These are phyloP conservation scores for Lachnellula arida DNA, from an alignment of 2,329 filamentous ascomycete genomes.

Conservation along the genomic window DNA sequence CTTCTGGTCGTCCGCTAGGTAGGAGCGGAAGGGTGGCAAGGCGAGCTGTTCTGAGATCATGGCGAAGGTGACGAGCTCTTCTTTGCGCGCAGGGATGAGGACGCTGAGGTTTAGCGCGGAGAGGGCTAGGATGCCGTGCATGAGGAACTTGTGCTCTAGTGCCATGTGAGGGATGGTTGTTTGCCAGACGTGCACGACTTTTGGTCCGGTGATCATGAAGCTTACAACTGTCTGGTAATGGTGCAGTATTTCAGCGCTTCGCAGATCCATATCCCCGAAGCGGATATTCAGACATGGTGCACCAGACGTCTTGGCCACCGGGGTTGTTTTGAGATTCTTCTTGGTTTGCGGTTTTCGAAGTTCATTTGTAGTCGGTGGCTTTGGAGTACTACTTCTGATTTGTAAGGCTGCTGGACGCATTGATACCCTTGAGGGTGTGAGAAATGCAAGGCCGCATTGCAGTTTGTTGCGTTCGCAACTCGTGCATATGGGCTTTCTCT, in stretches of 20 bases:
- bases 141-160: constrained; percentile 13
- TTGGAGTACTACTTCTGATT: not conserved
- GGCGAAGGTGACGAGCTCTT: constrained; percentile 8
- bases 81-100: constrained; percentile 9
- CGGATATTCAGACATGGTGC: not conserved
- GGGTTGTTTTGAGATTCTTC: too few relatives aligned
- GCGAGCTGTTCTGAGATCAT: constrained; percentile 4
- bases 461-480: constrained; percentile 12
- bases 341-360: too few relatives aligned
- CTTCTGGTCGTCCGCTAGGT: not conserved
- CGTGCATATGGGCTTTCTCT: constrained; percentile 14
- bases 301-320: not conserved
- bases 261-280: not conserved
- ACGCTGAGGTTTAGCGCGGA: constrained; percentile 24
- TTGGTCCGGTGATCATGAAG: constrained; percentile 1
- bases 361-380: too few relatives aligned
- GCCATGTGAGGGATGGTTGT: constrained; percentile 12
- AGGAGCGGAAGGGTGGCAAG: constrained; percentile 8
- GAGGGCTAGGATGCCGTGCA: constrained; percentile 27
- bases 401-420: not conserved
- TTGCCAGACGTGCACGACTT: constrained; percentile 8
- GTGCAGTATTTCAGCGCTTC: constrained; percentile 3
- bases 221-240: constrained; percentile 7
- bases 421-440: not conserved
- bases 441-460: constrained; percentile 12